phyloP scores from a whole-genome alignment of 257 asterid species.

The Plantago major region DNA sequence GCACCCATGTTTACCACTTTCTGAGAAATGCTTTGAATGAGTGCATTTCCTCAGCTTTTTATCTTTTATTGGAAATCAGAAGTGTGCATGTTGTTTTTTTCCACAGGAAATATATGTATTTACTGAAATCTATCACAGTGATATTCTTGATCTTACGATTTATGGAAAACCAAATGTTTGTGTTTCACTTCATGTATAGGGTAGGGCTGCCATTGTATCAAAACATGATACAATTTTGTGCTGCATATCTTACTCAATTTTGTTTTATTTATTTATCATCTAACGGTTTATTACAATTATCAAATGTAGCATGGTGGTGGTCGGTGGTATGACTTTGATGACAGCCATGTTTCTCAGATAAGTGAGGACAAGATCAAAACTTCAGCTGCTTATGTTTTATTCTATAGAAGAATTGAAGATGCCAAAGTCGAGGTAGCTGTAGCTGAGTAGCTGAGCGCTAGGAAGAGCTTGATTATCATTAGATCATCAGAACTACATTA shows the following conservation, averaged over 20 bases:
- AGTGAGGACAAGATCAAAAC: conserved; percentile 76
- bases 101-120: no score
- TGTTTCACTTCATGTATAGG: no score
- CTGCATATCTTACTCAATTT: background rate
- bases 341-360: conserved; percentile 73
- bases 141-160: background rate
- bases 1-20: background rate
- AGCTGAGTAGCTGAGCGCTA: conserved; percentile 19
- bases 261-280: background rate
- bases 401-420: conserved; percentile 74
- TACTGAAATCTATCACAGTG: no score
- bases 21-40: no score
- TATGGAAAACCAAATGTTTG: no score
- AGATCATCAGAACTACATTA: conserved; percentile 17
- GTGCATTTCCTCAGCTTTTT: no score
- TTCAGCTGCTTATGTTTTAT: conserved; percentile 83
- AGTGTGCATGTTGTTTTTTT: no score
- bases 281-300: conserved; percentile 10
- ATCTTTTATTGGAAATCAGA: no score
- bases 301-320: conserved; percentile 71
- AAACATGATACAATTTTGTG: background rate
- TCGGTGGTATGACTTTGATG: conserved; percentile 86
- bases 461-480: conserved; percentile 20
- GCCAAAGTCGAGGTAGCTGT: conserved; percentile 28
- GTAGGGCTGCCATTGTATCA: no score